Evolutionary conservation across 192 early-diverging fungal genomes (phyloP), one percentile per base, ranked within the genome.

Genomic region (Coemansia umbellata): DNA sequence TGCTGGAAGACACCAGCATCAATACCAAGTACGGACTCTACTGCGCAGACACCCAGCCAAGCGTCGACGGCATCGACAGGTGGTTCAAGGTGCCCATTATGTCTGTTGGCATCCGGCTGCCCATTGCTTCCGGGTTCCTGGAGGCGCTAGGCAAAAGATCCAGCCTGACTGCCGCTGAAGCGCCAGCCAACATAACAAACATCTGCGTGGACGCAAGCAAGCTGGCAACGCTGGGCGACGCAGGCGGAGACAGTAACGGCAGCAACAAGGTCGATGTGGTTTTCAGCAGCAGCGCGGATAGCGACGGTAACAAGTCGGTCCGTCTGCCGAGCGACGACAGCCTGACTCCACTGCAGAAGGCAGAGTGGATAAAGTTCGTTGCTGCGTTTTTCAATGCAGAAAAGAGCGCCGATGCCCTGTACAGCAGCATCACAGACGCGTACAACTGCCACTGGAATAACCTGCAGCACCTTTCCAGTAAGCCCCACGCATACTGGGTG

Each of bases 401-500:
- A 24, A 64, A 56, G 36, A 37, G 30, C 10, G 73, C 78, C 17
- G 43, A 23, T 5, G 28, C 41, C 33, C 43, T 74, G 24, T 79
- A 63, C 22, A 35, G 53, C n/a, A 33, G 57, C 21, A 69, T 79
- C 14, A 32, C 50, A 8, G 47, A 26, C 17, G 67, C 66, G 17
- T 79, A 79, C 58, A 43, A 55, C 19, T 79, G 78, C 59, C 78
- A 74, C 50, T 23, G 41, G 36, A 21, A 35, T 36, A 79, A 79
- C 24, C 36, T 74, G 58, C 53, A 60, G 45, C 51, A 73, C 23
- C 44, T 72, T 6, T 56, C 53, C 27, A 11, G 24, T 5, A 47
- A 39, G 11, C 61, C 82, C 5, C 78, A 88, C 43, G 84, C 83
- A 5, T 74, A 74, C 31, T 88, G 85, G 85, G 63, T 81, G 21